Conservation (phyloP, 495 filamentous ascomycete species). For the Neurospora terricola region DNA sequence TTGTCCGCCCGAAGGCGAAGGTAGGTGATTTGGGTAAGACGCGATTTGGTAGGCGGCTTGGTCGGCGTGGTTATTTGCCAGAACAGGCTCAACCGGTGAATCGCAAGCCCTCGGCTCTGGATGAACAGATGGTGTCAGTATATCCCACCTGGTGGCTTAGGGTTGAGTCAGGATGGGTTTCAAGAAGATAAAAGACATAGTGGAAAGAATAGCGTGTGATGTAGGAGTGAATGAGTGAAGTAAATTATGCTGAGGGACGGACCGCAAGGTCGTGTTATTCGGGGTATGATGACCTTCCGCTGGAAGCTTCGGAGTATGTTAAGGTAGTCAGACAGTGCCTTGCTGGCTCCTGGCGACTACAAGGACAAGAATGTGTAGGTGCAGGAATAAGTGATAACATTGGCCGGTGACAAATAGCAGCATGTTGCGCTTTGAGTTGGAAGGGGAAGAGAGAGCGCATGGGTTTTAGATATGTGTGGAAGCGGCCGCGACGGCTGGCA, state of each 20-base stretch:
- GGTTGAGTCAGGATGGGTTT: neutral
- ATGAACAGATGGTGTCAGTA: constrained; percentile 10
- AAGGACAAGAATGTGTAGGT: neutral
- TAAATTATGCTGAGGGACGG: neutral
- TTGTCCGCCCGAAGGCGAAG: constrained; percentile 12
- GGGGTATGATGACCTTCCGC: neutral
- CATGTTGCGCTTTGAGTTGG: neutral
- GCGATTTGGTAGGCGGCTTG: constrained; percentile 11
- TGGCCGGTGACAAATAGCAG: neutral
- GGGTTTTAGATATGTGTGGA: neutral
- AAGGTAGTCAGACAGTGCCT: neutral
- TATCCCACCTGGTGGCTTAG: neutral
- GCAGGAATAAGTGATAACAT: neutral
- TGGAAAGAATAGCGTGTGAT: neutral
- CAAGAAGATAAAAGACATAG: neutral
- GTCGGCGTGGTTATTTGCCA: constrained; percentile 12
- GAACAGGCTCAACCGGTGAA: constrained; percentile 5
- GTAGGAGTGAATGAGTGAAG: neutral
- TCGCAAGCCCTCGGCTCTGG: constrained; percentile 21
- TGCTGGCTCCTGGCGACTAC: neutral
- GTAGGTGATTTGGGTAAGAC: constrained; percentile 8
- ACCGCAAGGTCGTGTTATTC: neutral
- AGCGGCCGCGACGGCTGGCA: neutral
- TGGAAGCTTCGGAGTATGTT: neutral
- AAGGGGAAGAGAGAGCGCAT: neutral